Evolutionary conservation across 2,329 filamentous ascomycete species (phyloP).

Genomic region (Hymenoscyphus occultus): DNA sequence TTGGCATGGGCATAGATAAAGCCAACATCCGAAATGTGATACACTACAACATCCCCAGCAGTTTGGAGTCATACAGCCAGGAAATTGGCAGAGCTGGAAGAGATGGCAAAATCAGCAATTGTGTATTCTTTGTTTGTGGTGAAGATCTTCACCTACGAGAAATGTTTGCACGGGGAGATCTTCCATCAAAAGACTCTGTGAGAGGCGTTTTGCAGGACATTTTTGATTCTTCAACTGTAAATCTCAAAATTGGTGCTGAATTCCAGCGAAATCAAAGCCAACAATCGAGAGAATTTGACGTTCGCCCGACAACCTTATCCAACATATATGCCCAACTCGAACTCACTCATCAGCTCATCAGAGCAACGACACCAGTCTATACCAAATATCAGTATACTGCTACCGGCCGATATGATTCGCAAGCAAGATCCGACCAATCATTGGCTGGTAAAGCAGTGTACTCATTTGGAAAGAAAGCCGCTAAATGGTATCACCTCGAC

Average conservation of each 20-base stretch:
- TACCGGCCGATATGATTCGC: constrained; percentile 34
- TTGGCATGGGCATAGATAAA: constrained; percentile 61
- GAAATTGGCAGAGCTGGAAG: constrained; percentile 55
- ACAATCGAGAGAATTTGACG: constrained; percentile 51
- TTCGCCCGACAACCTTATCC: constrained; percentile 47
- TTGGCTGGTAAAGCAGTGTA: constrained; percentile 46
- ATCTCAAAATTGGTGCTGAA: constrained; percentile 40
- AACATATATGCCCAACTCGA: constrained; percentile 61
- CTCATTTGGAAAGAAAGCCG: constrained; percentile 40
- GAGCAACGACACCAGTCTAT: constrained; percentile 57
- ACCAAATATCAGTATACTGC: constrained; percentile 51
- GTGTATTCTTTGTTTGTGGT: constrained; percentile 55
- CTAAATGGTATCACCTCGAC: constrained; percentile 47
- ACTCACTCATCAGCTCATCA: constrained; percentile 53
- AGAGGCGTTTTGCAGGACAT: constrained; percentile 49
- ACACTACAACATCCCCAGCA: constrained; percentile 43
- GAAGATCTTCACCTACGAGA: constrained; percentile 58
- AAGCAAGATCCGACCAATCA: constrained; percentile 40
- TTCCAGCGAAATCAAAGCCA: constrained; percentile 47
- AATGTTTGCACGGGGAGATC: constrained; percentile 57
- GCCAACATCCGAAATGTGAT: constrained; percentile 50
- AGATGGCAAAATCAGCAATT: constrained; percentile 51
- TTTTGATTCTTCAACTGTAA: constrained; percentile 40
- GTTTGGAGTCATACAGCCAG: constrained; percentile 56
- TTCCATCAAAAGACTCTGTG: constrained; percentile 52